These are phyloP conservation scores for Mycoemilia scoparia DNA, from an alignment of 192 early-diverging fungal species.

Conservation along the genomic window DNA sequence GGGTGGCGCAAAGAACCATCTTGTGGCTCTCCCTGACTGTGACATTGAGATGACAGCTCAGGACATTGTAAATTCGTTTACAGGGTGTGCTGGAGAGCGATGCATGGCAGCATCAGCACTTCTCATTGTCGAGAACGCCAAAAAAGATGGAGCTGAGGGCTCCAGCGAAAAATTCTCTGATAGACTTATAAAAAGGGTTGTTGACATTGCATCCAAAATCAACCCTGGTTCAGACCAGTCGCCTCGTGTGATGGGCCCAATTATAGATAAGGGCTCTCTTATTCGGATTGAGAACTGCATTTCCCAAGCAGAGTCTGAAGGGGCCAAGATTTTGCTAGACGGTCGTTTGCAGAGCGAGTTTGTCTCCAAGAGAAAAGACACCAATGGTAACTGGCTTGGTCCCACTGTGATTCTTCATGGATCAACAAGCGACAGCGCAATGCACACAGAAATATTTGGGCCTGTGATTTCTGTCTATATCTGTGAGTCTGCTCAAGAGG, in stretches of 20 bases:
- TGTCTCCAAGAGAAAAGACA: slow-evolving; percentile 11
- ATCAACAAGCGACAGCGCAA: slow-evolving; percentile 33
- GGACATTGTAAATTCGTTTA: slow-evolving; percentile 57
- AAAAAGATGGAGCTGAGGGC: too few species aligned
- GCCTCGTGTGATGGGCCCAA: slow-evolving; percentile 45
- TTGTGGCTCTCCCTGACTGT: slow-evolving; percentile 60
- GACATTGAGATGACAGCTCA: slow-evolving; percentile 58
- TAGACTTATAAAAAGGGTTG: slow-evolving; percentile 42
- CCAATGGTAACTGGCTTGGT: slow-evolving; percentile 52
- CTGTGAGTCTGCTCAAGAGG: slow-evolving; percentile 35
- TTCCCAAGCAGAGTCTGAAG: slow-evolving; percentile 24
- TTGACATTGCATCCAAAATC: slow-evolving; percentile 35
- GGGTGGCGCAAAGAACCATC: slow-evolving; percentile 59
- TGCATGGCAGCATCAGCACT: slow-evolving; percentile 65
- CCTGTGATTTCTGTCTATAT: slow-evolving; percentile 52
- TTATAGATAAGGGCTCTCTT: slow-evolving; percentile 46
- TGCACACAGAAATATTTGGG: slow-evolving; percentile 71
- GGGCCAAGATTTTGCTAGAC: slow-evolving; percentile 51
- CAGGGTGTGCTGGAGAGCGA: slow-evolving; percentile 59
- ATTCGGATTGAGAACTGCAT: slow-evolving; percentile 48
- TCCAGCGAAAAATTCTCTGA: too few species aligned
- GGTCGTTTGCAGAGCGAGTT: slow-evolving; percentile 28
- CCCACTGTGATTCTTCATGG: slow-evolving; percentile 49
- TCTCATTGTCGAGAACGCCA: slow-evolving; percentile 48
- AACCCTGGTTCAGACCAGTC: slow-evolving; percentile 24